Conservation (phyloP, 495 filamentous ascomycete genomes). For the Neohortaea acidophila region DNA sequence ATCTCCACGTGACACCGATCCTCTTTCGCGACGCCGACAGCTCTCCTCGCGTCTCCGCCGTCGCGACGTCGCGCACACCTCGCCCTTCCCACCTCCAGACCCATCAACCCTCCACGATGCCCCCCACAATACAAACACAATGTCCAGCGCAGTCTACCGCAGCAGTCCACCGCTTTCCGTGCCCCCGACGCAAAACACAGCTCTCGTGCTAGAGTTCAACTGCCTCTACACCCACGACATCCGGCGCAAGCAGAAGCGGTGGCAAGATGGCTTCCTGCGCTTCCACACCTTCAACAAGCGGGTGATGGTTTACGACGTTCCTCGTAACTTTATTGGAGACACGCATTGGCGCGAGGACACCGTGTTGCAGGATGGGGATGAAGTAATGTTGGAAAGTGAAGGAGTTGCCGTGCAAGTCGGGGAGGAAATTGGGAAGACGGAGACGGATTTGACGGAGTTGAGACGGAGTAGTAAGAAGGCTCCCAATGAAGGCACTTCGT, state of each 20-base stretch:
- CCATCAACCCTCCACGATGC: too few relatives aligned
- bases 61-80: too few relatives aligned
- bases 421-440: slow-evolving; percentile 51
- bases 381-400: slow-evolving; percentile 62
- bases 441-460: slow-evolving; percentile 62
- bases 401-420: slow-evolving; percentile 61
- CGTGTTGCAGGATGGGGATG: slow-evolving; percentile 58
- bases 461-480: slow-evolving; percentile 48
- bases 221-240: slow-evolving; percentile 81
- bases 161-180: slow-evolving; percentile 15
- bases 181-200: slow-evolving; percentile 43
- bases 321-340: slow-evolving; percentile 69
- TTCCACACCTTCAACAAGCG: slow-evolving; percentile 87
- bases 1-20: background rate
- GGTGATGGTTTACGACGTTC: slow-evolving; percentile 76
- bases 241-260: slow-evolving; percentile 72
- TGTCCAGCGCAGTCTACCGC: slow-evolving; percentile 14
- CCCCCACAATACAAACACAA: slow-evolving; percentile 1
- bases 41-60: too few relatives aligned
- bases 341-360: slow-evolving; percentile 59
- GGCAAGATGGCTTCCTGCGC: slow-evolving; percentile 79
- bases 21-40: slow-evolving; percentile 1
- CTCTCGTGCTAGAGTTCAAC: slow-evolving; percentile 59
- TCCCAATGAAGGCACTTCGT: slow-evolving; percentile 13
- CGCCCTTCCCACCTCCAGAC: too few relatives aligned